Evolutionary conservation across 2,329 filamentous ascomycete genomes (phyloP).

Genomic region (Verticillium nubilum): DNA sequence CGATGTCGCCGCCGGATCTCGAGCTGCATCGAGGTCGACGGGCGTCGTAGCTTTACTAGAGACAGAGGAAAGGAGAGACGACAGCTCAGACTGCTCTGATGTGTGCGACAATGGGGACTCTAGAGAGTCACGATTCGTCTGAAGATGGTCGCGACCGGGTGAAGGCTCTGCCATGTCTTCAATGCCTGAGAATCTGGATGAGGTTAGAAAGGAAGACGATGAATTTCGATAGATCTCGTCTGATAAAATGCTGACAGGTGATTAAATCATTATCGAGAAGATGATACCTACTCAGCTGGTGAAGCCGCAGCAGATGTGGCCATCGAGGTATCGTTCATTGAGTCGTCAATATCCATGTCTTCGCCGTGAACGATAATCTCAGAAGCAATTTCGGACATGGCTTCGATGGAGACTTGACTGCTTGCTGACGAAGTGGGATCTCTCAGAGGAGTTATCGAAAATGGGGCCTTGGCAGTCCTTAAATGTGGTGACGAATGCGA

Average conservation of each 20-base stretch:
- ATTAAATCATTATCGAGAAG: background rate
- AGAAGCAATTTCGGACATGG: slow-evolving; percentile 28
- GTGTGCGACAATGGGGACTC: slow-evolving; percentile 47
- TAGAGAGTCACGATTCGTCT: slow-evolving; percentile 32
- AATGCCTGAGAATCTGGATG: background rate
- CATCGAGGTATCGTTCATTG: slow-evolving; percentile 11
- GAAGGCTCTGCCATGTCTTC: background rate
- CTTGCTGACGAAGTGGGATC: slow-evolving; percentile 5
- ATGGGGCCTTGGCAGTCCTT: slow-evolving; percentile 19
- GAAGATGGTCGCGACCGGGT: slow-evolving; percentile 3
- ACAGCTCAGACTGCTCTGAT: slow-evolving; percentile 51
- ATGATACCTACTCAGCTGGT: slow-evolving; percentile 8
- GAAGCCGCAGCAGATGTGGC: slow-evolving; percentile 5
- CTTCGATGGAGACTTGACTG: slow-evolving; percentile 26
- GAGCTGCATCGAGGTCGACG: slow-evolving; percentile 32
- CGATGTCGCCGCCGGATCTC: slow-evolving; percentile 14
- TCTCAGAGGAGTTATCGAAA: slow-evolving; percentile 22
- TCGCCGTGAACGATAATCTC: slow-evolving; percentile 42
- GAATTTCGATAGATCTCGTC: background rate
- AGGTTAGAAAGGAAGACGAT: background rate
- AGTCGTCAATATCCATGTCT: slow-evolving; percentile 26
- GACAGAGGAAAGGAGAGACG: slow-evolving; percentile 45
- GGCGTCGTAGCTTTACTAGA: slow-evolving; percentile 63
- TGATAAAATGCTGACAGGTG: background rate
- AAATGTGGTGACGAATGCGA: slow-evolving; percentile 14